These are phyloP conservation scores for Aspergillus vadensis DNA, from an alignment of 2,329 filamentous ascomycete species.

Conservation along the genomic window DNA sequence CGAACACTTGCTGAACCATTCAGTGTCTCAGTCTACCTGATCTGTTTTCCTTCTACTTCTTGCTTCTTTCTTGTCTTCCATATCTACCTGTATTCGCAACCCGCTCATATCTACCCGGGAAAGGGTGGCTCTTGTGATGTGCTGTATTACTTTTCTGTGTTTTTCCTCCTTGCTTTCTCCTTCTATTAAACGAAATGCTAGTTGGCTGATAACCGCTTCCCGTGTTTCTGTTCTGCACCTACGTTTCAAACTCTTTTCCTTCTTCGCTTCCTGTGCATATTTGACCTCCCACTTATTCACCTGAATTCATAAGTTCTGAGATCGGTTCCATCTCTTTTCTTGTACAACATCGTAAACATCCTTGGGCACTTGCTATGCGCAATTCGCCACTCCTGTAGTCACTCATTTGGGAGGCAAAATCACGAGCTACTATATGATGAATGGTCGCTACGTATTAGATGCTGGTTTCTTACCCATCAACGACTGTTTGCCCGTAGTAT, in stretches of 20 bases:
- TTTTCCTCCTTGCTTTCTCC: background rate
- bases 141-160: background rate
- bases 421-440: too few relatives aligned
- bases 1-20: background rate
- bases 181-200: background rate
- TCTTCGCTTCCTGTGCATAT: constrained; percentile 5
- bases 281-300: background rate
- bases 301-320: background rate
- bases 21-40: background rate
- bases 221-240: background rate
- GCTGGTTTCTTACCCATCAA: too few relatives aligned
- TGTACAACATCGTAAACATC: background rate
- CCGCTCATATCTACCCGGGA: background rate
- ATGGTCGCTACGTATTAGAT: too few relatives aligned
- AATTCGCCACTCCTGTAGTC: too few relatives aligned
- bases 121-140: background rate
- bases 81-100: background rate
- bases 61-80: constrained; percentile 6
- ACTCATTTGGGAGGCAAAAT: too few relatives aligned
- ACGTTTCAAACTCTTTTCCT: background rate
- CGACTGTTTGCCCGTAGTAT: too few relatives aligned
- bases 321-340: background rate
- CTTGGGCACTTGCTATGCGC: too few relatives aligned
- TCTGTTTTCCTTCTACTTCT: background rate
- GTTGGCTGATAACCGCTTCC: background rate